These are phyloP conservation scores for Fusarium tjaetaba DNA, from an alignment of 2,329 filamentous ascomycete species.

Conservation along the genomic window DNA sequence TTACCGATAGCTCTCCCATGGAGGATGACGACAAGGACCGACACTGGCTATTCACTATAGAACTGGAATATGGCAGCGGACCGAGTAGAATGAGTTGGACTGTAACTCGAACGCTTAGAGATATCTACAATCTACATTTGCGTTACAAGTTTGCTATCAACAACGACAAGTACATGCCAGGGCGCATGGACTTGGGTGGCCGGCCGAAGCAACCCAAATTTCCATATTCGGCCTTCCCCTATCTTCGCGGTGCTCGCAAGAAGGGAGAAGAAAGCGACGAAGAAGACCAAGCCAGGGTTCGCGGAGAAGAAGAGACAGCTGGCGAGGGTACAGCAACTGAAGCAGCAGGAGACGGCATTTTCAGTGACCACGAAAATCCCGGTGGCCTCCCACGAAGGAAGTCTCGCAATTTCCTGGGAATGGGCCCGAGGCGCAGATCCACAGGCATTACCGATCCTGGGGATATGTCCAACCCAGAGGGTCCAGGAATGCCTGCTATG, in stretches of 20 bases:
- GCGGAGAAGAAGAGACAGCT: constrained; percentile 57
- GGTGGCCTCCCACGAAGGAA: constrained; percentile 54
- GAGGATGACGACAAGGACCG: constrained; percentile 71
- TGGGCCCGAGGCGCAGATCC: constrained; percentile 59
- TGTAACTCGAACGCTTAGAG: constrained; percentile 84
- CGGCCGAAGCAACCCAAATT: constrained; percentile 88
- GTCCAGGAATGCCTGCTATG: constrained; percentile 60
- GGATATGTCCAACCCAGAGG: constrained; percentile 55
- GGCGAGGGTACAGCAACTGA: constrained; percentile 68
- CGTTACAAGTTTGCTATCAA: constrained; percentile 91
- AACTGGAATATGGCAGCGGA: constrained; percentile 95
- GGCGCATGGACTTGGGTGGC: constrained; percentile 71
- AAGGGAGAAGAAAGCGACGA: constrained; percentile 84
- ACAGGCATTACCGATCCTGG: constrained; percentile 60
- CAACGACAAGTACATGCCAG: constrained; percentile 83
- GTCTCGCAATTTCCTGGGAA: constrained; percentile 64
- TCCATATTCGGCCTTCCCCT: constrained; percentile 88
- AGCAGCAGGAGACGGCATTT: constrained; percentile 65
- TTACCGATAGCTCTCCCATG: constrained; percentile 80
- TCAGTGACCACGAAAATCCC: constrained; percentile 49
- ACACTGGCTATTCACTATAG: constrained; percentile 89
- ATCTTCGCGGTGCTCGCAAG: constrained; percentile 82
- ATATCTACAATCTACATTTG: constrained; percentile 92
- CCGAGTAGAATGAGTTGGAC: constrained; percentile 97
- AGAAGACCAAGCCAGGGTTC: constrained; percentile 62